phyloP scores from a whole-genome alignment of 108 stramenopile genomes.

The Skeletonema potamos region DNA sequence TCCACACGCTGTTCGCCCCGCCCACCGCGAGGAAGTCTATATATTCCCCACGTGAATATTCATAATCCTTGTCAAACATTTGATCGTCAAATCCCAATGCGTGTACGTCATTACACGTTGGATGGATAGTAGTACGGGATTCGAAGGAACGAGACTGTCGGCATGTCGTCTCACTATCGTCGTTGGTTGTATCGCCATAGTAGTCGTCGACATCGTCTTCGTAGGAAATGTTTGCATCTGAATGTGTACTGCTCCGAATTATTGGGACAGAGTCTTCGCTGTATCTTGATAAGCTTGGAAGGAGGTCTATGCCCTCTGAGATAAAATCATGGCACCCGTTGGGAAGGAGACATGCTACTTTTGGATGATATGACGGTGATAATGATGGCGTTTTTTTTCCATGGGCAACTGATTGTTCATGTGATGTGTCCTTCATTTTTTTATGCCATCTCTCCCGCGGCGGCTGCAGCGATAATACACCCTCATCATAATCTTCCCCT shows the following conservation, averaged over 20 bases:
- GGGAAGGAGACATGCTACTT: neutral
- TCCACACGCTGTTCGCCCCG: constrained; percentile 9
- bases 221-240: neutral
- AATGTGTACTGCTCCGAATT: neutral
- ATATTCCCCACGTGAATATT: neutral
- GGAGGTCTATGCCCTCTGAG: too few species aligned
- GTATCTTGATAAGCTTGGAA: too few species aligned
- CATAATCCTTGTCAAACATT: constrained; percentile 1
- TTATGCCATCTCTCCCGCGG: neutral
- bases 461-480: neutral
- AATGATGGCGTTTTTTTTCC: neutral
- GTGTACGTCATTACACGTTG: constrained; percentile 7
- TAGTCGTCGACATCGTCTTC: neutral
- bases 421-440: neutral
- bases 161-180: neutral
- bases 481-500: too few species aligned
- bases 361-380: neutral
- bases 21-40: neutral
- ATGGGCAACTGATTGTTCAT: neutral
- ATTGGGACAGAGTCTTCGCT: neutral
- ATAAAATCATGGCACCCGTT: neutral
- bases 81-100: neutral
- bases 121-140: neutral
- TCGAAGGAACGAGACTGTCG: neutral
- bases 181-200: neutral